Percentiles rank a stretch among this genome's conserved stretches.
Evolutionary conservation across 371 early-diverging fungal genomes (phyloP).

Genomic region (Lichtheimia hyalospora): DNA sequence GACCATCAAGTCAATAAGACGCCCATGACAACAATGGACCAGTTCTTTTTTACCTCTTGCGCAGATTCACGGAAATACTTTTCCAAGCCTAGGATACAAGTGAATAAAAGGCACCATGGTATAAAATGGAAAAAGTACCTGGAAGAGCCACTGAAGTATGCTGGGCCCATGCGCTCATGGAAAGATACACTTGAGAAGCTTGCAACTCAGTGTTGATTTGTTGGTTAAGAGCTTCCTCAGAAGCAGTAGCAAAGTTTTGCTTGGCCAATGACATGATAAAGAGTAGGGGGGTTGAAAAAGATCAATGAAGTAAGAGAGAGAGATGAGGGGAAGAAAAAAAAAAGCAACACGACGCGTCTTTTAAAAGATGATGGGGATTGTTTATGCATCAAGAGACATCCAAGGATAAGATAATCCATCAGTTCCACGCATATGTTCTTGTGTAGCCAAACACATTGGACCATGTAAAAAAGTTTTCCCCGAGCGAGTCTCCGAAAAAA

Average conservation of each 20-base stretch:
- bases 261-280: conserved; percentile 60
- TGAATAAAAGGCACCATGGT: not conserved
- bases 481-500: too few relatives aligned
- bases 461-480: too few relatives aligned
- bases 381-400: too few relatives aligned
- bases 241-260: conserved; percentile 64
- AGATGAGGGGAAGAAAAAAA: not conserved
- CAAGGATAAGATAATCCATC: too few relatives aligned
- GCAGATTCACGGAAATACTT: conserved; percentile 59
- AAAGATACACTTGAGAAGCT: conserved; percentile 61
- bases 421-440: too few relatives aligned
- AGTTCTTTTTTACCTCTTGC: conserved; percentile 52
- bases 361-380: too few relatives aligned
- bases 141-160: conserved; percentile 57
- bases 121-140: conserved; percentile 22
- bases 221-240: conserved; percentile 67
- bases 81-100: conserved; percentile 39
- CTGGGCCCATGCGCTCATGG: conserved; percentile 60
- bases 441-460: too few relatives aligned
- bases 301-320: not conserved
- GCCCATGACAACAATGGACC: too few relatives aligned
- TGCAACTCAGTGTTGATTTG: conserved; percentile 63
- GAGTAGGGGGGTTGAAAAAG: not conserved
- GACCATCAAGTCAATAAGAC: too few relatives aligned
- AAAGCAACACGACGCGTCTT: not conserved